phyloP scores from a whole-genome alignment of 257 asterid species.

The Nicotiana otophora region DNA sequence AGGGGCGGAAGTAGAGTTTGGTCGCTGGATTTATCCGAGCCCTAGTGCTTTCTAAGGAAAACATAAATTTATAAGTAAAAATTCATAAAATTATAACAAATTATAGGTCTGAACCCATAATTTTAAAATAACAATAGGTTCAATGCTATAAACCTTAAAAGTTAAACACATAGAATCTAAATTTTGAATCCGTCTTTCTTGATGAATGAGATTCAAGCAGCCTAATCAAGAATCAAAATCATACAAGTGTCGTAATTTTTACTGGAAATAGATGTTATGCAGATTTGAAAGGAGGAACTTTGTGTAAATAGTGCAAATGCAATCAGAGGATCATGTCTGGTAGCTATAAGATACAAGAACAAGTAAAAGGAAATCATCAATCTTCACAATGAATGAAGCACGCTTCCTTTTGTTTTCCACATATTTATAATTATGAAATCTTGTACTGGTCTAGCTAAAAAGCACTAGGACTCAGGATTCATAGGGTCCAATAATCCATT shows the following conservation, averaged over 20 bases:
- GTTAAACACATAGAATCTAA: too few species aligned
- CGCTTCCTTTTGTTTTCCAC: not conserved
- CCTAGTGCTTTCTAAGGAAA: accelerated
- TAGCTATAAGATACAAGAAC: not conserved
- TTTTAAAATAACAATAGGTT: too few species aligned
- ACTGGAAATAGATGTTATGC: not conserved
- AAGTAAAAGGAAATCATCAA: not conserved
- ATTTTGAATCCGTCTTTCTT: accelerated
- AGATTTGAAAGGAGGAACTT: not conserved
- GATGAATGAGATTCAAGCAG: not conserved
- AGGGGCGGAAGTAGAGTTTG: too few species aligned
- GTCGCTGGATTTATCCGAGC: too few species aligned
- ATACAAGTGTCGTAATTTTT: not conserved
- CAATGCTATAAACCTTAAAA: too few species aligned
- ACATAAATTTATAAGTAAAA: too few species aligned
- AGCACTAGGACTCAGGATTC: not conserved
- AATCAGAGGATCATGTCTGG: not conserved
- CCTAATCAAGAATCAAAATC: not conserved
- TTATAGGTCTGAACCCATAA: too few species aligned
- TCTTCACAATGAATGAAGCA: not conserved
- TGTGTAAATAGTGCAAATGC: not conserved
- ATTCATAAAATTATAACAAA: too few species aligned
- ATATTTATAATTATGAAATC: not conserved
- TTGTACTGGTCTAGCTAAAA: not conserved
- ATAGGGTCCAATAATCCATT: not conserved